phyloP scores from a whole-genome alignment of 1,284 basidiomycete genomes.

The Microbotryum saponariae region DNA sequence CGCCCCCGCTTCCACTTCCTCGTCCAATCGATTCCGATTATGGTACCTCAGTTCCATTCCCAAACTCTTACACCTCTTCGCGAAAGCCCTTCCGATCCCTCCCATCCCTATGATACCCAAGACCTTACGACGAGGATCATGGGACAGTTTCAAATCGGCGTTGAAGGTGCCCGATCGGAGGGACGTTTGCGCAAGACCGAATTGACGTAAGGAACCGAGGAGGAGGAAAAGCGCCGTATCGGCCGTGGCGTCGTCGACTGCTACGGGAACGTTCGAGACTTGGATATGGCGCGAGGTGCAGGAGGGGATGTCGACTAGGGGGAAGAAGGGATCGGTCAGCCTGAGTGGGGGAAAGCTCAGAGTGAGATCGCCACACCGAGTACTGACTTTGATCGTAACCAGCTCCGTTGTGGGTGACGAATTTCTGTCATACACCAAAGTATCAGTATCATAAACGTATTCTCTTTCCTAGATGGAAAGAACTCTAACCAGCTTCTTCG shows the following conservation, averaged over 20 bases:
- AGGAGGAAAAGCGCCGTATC: conserved; percentile 79
- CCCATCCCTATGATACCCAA: conserved; percentile 82
- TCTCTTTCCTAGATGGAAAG: too few relatives aligned
- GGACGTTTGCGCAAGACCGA: conserved; percentile 55
- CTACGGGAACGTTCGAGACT: conserved; percentile 84
- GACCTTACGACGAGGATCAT: conserved; percentile 69
- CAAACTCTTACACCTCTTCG: conserved; percentile 47
- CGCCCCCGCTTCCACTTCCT: conserved; percentile 22
- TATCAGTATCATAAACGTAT: too few relatives aligned
- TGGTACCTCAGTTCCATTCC: conserved; percentile 79
- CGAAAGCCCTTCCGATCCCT: conserved; percentile 60
- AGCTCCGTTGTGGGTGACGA: conserved; percentile 85
- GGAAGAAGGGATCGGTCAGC: background rate
- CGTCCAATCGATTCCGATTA: conserved; percentile 47
- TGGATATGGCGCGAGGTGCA: conserved; percentile 49
- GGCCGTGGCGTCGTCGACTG: conserved; percentile 85
- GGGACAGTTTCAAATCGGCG: conserved; percentile 49
- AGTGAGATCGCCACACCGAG: too few relatives aligned
- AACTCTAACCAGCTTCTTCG: conserved; percentile 47
- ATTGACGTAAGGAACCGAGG: conserved; percentile 74
- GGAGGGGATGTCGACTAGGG: background rate
- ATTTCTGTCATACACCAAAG: conserved; percentile 44
- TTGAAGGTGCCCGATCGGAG: conserved; percentile 50
- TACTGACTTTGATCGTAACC: conserved; percentile 43
- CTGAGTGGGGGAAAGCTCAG: too few relatives aligned